phyloP scores from a whole-genome alignment of 768 basidiomycete genomes.

The Pisolithus orientalis region DNA sequence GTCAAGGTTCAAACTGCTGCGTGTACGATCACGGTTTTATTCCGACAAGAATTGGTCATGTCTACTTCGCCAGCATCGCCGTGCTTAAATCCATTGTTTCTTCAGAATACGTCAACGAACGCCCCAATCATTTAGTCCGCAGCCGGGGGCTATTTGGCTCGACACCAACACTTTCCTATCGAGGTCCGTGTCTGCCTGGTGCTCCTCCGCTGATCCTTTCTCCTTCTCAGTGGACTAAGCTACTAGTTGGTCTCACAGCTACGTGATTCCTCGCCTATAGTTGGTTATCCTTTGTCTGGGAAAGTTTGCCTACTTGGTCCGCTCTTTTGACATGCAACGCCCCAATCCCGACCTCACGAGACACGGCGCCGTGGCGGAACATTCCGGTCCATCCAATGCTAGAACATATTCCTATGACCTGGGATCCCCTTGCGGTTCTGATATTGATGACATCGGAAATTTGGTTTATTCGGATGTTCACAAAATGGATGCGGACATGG shows the following conservation, averaged over 20 bases:
- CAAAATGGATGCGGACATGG: constrained; percentile 38
- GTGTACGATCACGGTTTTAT: constrained; percentile 28
- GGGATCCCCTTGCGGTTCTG: constrained; percentile 51
- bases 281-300: constrained; percentile 9
- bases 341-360: constrained; percentile 16
- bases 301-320: constrained; percentile 3
- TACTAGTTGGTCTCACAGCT: constrained; percentile 1
- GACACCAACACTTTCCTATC: constrained; percentile 10
- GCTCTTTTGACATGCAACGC: constrained; percentile 22
- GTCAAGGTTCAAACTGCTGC: constrained; percentile 18
- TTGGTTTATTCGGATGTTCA: constrained; percentile 24
- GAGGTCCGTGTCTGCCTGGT: constrained; percentile 22
- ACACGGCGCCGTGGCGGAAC: constrained; percentile 23
- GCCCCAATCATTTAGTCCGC: constrained; percentile 13
- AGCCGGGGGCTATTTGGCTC: constrained; percentile 15
- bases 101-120: constrained; percentile 20
- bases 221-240: constrained; percentile 11
- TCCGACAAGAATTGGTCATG: constrained; percentile 14
- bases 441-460: constrained; percentile 39
- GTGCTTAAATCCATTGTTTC: constrained; percentile 24
- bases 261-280: neutral
- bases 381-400: constrained; percentile 19
- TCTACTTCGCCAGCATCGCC: constrained; percentile 18
- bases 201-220: constrained; percentile 22
- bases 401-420: constrained; percentile 36